Base-by-base conservation (phyloP, 345 rosid species). In the Citrus sp. region DNA sequence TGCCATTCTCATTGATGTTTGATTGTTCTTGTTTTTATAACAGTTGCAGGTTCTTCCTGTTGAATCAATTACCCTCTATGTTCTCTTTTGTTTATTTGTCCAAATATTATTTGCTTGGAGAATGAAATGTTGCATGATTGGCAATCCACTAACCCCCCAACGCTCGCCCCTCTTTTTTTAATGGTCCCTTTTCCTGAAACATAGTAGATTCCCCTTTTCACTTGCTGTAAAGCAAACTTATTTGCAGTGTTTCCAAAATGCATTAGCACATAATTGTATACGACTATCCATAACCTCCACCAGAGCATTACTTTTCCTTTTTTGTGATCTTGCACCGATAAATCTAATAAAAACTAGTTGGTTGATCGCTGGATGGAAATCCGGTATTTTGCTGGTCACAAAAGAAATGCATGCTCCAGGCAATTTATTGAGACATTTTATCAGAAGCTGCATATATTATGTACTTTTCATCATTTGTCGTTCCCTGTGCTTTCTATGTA, bases 1-100 rank as follows among this genome's bases (percentile, higher is more conserved):
- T 83, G 82, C 69, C 63, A 77, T 83, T 37, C 61, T 21, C 70
- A 51, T 79, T 82, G 67, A 70, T 56, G 76, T 62, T 76, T 35
- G 78, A 68, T 72, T 80, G 79, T 73, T 80, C 60, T 46, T 46
- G 18, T 77, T 56, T 54, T 68, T 35, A 67, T 37, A 67, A 56
- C 55, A 60, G 59, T 38, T 78, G 79, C 81, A 62, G 84, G 81
- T 82, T 74, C 77, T 54, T 70, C 68, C 32, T 55, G 38, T 69
- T 70, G 79, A 66, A 70, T 69, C 37, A 38, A 21, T 60, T 12
- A 49, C 35, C 30, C 18, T 13, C 51, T 13, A 12, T 42, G 5
- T 46, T 46, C 18, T 13, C 16, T 46, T 46, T 46, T 13, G 51
- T 46, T 46, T 46, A 46, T 46, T 46, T 46, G 51, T 46, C 14